Evolutionary conservation across 2,329 filamentous ascomycete species (phyloP).

Genomic region (Cucurbitaria berberidis): DNA sequence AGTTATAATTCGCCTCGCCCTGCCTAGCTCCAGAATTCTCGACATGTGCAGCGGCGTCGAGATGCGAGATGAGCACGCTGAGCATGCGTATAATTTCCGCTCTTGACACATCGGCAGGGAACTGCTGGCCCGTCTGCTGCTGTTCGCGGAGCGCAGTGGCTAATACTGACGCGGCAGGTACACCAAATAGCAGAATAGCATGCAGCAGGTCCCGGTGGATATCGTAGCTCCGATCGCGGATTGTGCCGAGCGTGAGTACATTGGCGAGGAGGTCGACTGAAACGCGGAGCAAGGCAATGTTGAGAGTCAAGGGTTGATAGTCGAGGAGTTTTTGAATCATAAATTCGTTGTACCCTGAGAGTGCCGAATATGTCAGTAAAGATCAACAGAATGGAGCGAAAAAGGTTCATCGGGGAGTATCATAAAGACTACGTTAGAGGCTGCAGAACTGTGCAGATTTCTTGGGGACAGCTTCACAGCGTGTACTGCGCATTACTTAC

Average conservation of each 20-base stretch:
- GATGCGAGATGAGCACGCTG: slow-evolving; percentile 49
- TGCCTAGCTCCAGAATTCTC: slow-evolving; percentile 40
- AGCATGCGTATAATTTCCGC: slow-evolving; percentile 49
- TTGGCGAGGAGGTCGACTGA: slow-evolving; percentile 36
- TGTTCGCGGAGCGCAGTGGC: slow-evolving; percentile 40
- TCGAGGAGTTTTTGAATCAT: slow-evolving; percentile 45
- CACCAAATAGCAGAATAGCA: slow-evolving; percentile 36
- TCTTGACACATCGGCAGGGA: slow-evolving; percentile 43
- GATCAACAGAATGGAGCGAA: no score
- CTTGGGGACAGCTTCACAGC: background rate
- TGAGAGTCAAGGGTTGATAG: slow-evolving; percentile 29
- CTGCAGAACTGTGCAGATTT: background rate
- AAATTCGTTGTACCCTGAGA: slow-evolving; percentile 41
- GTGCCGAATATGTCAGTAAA: background rate
- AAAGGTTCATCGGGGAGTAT: no score
- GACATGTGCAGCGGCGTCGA: slow-evolving; percentile 41
- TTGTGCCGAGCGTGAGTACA: slow-evolving; percentile 32
- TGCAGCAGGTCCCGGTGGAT: slow-evolving; percentile 40
- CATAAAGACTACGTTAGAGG: background rate
- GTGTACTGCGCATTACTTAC: background rate
- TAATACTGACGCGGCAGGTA: slow-evolving; percentile 37
- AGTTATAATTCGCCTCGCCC: slow-evolving; percentile 44
- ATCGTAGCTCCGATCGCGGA: slow-evolving; percentile 42
- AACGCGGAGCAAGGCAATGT: slow-evolving; percentile 33
- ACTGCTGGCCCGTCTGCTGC: slow-evolving; percentile 30